Evolutionary conservation across 2,329 filamentous ascomycete species (phyloP).

Genomic region (Xylaria sp.): DNA sequence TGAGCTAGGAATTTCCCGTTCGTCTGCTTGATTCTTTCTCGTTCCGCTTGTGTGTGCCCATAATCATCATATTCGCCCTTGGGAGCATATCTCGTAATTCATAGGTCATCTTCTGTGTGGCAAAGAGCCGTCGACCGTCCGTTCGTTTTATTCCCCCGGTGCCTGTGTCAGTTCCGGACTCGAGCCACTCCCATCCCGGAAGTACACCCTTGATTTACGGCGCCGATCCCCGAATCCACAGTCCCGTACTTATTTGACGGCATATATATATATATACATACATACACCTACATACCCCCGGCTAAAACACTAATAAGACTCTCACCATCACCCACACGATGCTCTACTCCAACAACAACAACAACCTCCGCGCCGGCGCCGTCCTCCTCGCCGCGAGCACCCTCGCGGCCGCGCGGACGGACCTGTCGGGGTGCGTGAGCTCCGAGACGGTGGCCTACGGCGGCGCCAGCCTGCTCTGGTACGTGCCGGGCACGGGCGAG

Average conservation of each 20-base stretch:
- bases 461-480: constrained; percentile 56
- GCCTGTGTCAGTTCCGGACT: background rate
- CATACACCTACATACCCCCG: too few relatives aligned
- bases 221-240: too few relatives aligned
- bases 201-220: too few relatives aligned
- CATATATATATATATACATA: too few relatives aligned
- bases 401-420: constrained; percentile 46
- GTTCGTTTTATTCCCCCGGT: background rate
- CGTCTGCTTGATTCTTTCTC: too few relatives aligned
- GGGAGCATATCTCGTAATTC: background rate
- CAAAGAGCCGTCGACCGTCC: background rate
- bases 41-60: too few relatives aligned
- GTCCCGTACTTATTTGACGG: too few relatives aligned
- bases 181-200: background rate
- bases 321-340: background rate
- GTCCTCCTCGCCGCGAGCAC: constrained; percentile 32
- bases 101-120: background rate
- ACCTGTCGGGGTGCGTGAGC: constrained; percentile 50
- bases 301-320: background rate
- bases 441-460: constrained; percentile 40
- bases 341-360: constrained; percentile 13
- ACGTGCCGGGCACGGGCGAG: constrained; percentile 65
- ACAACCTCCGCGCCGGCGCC: background rate
- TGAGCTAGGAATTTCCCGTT: too few relatives aligned
- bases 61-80: too few relatives aligned